phyloP scores from a whole-genome alignment of 176 grass and related monocot genomes.

The Saccharum spontaneum region DNA sequence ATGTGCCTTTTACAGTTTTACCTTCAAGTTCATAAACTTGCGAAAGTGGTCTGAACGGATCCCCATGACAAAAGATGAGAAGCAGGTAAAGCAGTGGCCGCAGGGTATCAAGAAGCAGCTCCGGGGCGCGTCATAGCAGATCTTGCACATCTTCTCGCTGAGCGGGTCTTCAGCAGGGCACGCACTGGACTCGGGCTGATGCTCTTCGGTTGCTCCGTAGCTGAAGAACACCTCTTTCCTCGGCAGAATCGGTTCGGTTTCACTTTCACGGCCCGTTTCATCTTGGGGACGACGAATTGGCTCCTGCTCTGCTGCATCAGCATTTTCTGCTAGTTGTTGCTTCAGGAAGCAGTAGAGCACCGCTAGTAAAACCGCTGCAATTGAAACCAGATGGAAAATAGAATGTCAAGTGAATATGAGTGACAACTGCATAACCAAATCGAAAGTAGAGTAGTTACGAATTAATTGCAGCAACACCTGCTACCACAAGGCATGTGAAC shows the following conservation, averaged over 20 bases:
- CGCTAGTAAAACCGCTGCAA: background rate
- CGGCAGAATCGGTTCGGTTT: background rate
- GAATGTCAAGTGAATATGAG: background rate
- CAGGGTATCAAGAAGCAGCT: constrained; percentile 38
- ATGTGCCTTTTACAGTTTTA: background rate
- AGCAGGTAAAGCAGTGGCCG: constrained; percentile 13
- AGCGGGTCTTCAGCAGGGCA: background rate
- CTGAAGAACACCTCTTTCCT: background rate
- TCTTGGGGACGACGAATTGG: background rate
- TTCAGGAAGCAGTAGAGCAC: constrained; percentile 16
- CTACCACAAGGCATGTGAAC: background rate
- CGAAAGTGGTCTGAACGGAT: too few relatives aligned
- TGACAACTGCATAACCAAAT: background rate
- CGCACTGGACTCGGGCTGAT: background rate
- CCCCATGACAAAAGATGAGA: too few relatives aligned
- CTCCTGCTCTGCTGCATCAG: background rate
- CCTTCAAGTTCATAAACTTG: too few relatives aligned
- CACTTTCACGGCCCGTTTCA: background rate
- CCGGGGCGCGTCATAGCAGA: constrained; percentile 25
- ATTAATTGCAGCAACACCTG: background rate
- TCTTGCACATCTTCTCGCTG: background rate
- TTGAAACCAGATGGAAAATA: background rate
- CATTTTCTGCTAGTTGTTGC: background rate
- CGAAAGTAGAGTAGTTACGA: background rate
- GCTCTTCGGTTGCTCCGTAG: constrained; percentile 5